Evolutionary conservation across 495 filamentous ascomycete genomes (phyloP), one percentile per base, ranked within the genome.

Genomic region (Xeromyces bisporus): DNA sequence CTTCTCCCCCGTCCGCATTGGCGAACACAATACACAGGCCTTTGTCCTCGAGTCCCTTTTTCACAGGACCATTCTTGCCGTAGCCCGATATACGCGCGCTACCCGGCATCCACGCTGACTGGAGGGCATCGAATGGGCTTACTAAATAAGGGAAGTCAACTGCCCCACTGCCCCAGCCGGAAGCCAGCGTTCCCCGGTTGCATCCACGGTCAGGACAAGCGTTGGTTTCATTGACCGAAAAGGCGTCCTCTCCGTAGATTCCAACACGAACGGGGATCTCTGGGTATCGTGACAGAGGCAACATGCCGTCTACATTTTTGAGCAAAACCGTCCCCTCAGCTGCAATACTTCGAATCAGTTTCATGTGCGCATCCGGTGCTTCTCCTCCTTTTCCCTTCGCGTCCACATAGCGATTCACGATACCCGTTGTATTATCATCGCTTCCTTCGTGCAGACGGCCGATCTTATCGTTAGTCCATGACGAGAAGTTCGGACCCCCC

Each of bases 151-250:
- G 79, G 35, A 85, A 91, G 26, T 93, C 77, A 15, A 83, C 87
- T 2, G 82, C 71, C 3, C 86, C 87, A 28, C 78, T 85, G 17
- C 87, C 87, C 87, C 87, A 96, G 15, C 87, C 87, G 1, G 72
- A 75, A 0, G 65, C 82, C 12, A 96, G 53, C 1, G 86, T 93
- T 6, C 85, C 86, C 36, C 77, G 67, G 37, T 91, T 92, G 48
- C 80, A 87, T 18, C 62, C 69, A 20, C 79, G 67, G 47, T 93
- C 84, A 5, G 55, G 44, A 53, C 86, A 94, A 12, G 51, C 55
- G 44, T 94, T 94, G 0, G 76, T 72, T 1, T 81, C 81, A 2
- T 67, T 58, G 15, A 70, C 73, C 5, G 56, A 41, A 5, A 74
- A 79, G 7, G 81, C 76, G 43, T 93, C 86, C 44, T 92, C 84